These are phyloP conservation scores for Macrolepiota albuminosa DNA, from an alignment of 768 basidiomycete genomes.

Conservation along the genomic window DNA sequence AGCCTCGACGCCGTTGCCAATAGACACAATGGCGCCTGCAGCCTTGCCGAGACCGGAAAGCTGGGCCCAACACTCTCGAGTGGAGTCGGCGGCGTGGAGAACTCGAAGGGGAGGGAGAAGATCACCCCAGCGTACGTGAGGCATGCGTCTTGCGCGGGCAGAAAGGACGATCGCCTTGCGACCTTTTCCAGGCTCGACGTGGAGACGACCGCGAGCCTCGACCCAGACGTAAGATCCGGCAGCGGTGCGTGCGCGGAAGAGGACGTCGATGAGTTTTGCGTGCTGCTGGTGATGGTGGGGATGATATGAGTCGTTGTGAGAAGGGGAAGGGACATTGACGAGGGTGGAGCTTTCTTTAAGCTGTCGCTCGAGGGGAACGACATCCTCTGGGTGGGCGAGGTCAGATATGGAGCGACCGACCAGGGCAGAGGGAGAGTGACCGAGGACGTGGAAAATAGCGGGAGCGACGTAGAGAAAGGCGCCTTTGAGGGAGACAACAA, in stretches of 20 bases:
- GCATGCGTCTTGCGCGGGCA: constrained; percentile 70
- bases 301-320: neutral
- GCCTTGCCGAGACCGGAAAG: constrained; percentile 24
- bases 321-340: constrained; percentile 8
- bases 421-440: constrained; percentile 83
- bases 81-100: neutral
- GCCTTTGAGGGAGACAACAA: constrained; percentile 91
- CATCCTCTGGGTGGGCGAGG: constrained; percentile 84
- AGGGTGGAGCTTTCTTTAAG: constrained; percentile 65
- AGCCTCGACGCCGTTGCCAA: constrained; percentile 47
- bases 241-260: constrained; percentile 80
- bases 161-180: constrained; percentile 92
- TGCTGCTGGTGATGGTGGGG: constrained; percentile 21
- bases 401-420: constrained; percentile 74
- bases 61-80: constrained; percentile 52
- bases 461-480: constrained; percentile 91
- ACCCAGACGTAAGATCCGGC: constrained; percentile 75
- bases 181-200: constrained; percentile 91
- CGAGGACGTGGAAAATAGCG: constrained; percentile 69
- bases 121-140: constrained; percentile 54
- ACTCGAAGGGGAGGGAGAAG: constrained; percentile 32
- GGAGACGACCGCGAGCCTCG: constrained; percentile 82
- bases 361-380: constrained; percentile 88
- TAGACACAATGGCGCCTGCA: constrained; percentile 44
- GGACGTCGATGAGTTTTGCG: constrained; percentile 63